phyloP scores from a whole-genome alignment of 352 stramenopile genomes.

The Aphanomyces stellatus region DNA sequence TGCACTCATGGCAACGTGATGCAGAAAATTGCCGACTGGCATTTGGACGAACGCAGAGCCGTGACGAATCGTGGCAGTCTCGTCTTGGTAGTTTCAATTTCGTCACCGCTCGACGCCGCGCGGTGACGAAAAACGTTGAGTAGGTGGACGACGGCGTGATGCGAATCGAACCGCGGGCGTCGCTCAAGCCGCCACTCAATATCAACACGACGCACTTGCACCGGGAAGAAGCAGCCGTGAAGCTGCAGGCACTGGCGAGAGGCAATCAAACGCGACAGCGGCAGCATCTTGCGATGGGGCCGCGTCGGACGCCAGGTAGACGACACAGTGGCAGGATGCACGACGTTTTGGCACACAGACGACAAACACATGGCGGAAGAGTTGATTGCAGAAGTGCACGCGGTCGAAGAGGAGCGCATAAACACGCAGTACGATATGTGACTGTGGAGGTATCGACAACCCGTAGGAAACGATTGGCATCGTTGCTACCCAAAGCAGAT shows the following conservation, averaged over 20 bases:
- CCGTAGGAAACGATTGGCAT: too few relatives aligned
- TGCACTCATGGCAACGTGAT: background rate
- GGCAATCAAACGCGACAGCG: background rate
- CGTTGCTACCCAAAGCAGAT: too few relatives aligned
- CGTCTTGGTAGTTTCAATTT: background rate
- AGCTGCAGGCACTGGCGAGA: background rate
- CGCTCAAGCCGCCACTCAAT: background rate
- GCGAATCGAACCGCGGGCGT: background rate
- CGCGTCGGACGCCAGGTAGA: background rate
- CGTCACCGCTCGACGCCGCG: too few relatives aligned
- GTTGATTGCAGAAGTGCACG: background rate
- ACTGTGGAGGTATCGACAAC: too few relatives aligned
- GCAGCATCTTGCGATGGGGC: too few relatives aligned
- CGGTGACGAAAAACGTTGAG: background rate
- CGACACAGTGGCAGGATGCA: too few relatives aligned
- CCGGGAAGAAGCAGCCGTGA: background rate
- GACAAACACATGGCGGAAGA: background rate
- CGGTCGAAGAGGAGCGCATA: too few relatives aligned
- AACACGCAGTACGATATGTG: too few relatives aligned
- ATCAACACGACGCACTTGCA: conserved; percentile 6
- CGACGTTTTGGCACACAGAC: too few relatives aligned
- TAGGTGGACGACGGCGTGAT: background rate
- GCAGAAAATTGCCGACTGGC: background rate
- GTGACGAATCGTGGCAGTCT: background rate
- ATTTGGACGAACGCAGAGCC: conserved; percentile 1